Conservation (phyloP, 495 filamentous ascomycete species). For the Xylaria sp. region DNA sequence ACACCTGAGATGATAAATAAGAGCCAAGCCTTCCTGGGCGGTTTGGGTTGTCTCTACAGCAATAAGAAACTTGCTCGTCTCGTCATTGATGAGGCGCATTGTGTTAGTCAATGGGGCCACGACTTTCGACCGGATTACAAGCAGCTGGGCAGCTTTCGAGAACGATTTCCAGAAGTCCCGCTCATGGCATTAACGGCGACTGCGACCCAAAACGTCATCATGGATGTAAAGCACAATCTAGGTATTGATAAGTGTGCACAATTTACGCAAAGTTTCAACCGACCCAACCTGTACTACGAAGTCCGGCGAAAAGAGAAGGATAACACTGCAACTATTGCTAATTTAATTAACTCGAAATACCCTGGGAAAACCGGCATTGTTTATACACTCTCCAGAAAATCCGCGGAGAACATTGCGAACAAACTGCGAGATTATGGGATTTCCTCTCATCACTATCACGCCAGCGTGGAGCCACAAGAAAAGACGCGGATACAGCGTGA, state of each 20-base stretch:
- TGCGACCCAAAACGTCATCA: constrained; percentile 88
- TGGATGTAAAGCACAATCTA: constrained; percentile 89
- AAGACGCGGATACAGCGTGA: constrained; percentile 72
- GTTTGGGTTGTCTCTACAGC: constrained; percentile 66
- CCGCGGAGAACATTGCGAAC: constrained; percentile 79
- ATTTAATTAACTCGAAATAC: constrained; percentile 73
- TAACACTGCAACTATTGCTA: constrained; percentile 66
- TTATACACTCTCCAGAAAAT: constrained; percentile 86
- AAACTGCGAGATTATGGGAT: constrained; percentile 69
- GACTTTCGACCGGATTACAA: constrained; percentile 99
- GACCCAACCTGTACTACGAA: constrained; percentile 88
- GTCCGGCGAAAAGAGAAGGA: constrained; percentile 65
- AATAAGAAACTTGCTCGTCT: constrained; percentile 80
- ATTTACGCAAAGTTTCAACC: constrained; percentile 92
- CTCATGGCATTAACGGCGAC: constrained; percentile 95
- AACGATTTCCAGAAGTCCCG: constrained; percentile 75
- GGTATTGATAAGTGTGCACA: constrained; percentile 75
- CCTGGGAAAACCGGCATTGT: constrained; percentile 83
- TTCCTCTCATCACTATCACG: constrained; percentile 85
- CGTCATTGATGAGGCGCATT: constrained; percentile 98
- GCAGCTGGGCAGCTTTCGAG: constrained; percentile 73
- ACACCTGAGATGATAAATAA: constrained; percentile 96
- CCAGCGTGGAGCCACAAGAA: constrained; percentile 68
- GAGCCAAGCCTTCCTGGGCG: constrained; percentile 66
- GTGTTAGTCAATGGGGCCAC: constrained; percentile 98